These are phyloP conservation scores for Coemansia sp. DNA, from an alignment of 192 early-diverging fungal species.

Conservation along the genomic window DNA sequence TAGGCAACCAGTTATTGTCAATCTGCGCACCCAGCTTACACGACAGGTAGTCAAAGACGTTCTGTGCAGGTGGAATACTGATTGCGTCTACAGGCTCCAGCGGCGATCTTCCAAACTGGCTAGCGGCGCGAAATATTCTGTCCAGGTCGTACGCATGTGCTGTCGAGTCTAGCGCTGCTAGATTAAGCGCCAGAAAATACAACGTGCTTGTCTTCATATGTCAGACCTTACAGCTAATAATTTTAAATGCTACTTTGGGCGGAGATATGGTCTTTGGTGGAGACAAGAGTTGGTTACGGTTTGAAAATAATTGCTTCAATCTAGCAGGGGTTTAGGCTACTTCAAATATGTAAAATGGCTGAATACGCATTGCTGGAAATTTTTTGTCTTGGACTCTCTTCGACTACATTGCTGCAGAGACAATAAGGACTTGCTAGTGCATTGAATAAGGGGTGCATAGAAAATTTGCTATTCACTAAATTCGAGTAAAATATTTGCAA, in stretches of 20 bases:
- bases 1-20: conserved; percentile 5
- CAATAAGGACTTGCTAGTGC: conserved; percentile 8
- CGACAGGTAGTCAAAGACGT: conserved; percentile 24
- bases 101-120: neutral
- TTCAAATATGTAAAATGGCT: neutral
- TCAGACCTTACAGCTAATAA: neutral
- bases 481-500: neutral
- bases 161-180: conserved; percentile 18
- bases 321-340: neutral
- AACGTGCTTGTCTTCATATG: conserved; percentile 31
- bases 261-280: too few relatives aligned
- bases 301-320: neutral
- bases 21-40: conserved; percentile 12
- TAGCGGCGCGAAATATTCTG: neutral
- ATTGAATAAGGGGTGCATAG: neutral
- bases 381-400: neutral
- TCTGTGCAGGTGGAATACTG: conserved; percentile 10
- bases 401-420: neutral
- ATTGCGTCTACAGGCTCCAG: neutral
- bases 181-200: conserved; percentile 18
- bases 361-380: neutral
- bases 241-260: too few relatives aligned
- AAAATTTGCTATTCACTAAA: neutral
- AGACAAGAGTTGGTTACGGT: neutral
- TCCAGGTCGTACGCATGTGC: conserved; percentile 1